Evolutionary conservation across 495 filamentous ascomycete genomes (phyloP).

Genomic region (Podospora appendiculata): DNA sequence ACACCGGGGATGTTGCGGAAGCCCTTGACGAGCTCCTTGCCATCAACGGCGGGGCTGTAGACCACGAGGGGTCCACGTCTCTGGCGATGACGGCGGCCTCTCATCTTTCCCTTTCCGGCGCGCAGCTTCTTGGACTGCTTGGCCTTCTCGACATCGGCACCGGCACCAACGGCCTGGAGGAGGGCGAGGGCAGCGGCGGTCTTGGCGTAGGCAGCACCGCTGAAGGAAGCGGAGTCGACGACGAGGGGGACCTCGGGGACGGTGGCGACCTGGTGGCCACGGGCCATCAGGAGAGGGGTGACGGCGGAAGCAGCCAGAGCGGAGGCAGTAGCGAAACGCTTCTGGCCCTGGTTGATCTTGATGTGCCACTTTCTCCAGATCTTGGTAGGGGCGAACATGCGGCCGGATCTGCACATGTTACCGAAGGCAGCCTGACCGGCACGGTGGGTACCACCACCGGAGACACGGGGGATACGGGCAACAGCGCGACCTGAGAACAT

Average conservation of each 20-base stretch:
- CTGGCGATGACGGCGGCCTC: slow-evolving; percentile 90
- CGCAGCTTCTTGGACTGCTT: slow-evolving; percentile 88
- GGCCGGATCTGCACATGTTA: slow-evolving; percentile 99
- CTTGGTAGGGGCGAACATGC: slow-evolving; percentile 99
- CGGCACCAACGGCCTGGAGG: slow-evolving; percentile 82
- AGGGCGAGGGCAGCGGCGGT: slow-evolving; percentile 82
- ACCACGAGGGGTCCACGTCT: slow-evolving; percentile 94
- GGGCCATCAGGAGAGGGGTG: slow-evolving; percentile 87
- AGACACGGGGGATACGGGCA: slow-evolving; percentile 99
- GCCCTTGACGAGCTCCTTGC: slow-evolving; percentile 80
- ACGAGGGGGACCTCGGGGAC: slow-evolving; percentile 97
- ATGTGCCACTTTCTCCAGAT: slow-evolving; percentile 99
- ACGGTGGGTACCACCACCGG: slow-evolving; percentile 99
- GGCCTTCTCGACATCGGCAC: slow-evolving; percentile 86
- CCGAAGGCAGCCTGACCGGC: slow-evolving; percentile 99
- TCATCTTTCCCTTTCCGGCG: slow-evolving; percentile 95
- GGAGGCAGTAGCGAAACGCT: slow-evolving; percentile 95
- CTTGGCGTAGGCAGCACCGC: slow-evolving; percentile 68
- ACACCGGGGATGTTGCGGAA: slow-evolving; percentile 99
- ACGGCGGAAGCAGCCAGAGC: slow-evolving; percentile 94
- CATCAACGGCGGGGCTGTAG: slow-evolving; percentile 88
- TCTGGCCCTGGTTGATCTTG: slow-evolving; percentile 98
- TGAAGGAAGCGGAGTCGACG: slow-evolving; percentile 80
- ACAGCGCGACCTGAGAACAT: slow-evolving; percentile 78
- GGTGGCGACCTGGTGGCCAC: slow-evolving; percentile 87